A percentile compares a stretch with the other conserved stretches of the same genome.
Conservation (phyloP, 306 rosid genomes). For the Ormosia semicastrata region DNA sequence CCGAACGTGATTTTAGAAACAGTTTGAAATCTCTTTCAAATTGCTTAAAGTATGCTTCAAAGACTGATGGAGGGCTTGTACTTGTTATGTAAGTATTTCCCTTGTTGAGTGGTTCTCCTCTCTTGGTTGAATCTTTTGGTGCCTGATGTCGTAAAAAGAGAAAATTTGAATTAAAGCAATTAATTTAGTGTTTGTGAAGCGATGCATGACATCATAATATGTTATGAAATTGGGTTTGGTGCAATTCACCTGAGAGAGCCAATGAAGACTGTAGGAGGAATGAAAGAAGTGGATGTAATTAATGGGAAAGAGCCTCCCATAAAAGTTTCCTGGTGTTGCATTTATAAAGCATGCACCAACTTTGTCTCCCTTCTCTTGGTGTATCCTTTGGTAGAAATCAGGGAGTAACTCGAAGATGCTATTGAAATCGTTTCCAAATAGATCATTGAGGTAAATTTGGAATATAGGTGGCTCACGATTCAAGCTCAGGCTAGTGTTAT, state of each 20-base stretch:
- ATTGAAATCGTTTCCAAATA: slow-evolving; percentile 31
- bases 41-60: slow-evolving; percentile 30
- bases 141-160: not conserved
- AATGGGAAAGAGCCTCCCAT: slow-evolving; percentile 53
- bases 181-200: too few species aligned
- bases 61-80: slow-evolving; percentile 36
- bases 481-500: not conserved
- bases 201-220: too few species aligned
- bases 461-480: not conserved
- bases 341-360: slow-evolving; percentile 34
- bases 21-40: slow-evolving; percentile 39
- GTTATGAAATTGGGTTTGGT: too few species aligned
- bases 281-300: slow-evolving; percentile 41
- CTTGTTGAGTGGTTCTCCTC: not conserved
- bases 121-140: not conserved
- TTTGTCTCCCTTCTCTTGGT: not conserved
- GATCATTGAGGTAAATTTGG: slow-evolving; percentile 27
- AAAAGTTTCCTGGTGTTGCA: slow-evolving; percentile 50
- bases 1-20: slow-evolving; percentile 35
- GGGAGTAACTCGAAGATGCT: slow-evolving; percentile 39
- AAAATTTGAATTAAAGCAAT: not conserved
- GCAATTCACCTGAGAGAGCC: slow-evolving; percentile 35
- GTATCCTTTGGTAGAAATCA: slow-evolving; percentile 5
- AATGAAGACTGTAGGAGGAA: slow-evolving; percentile 41
- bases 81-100: slow-evolving; percentile 12